Evolutionary conservation across 139 green algal genomes (phyloP), one percentile per base, ranked within the genome.

Genomic region (Coelastrella sp.): DNA sequence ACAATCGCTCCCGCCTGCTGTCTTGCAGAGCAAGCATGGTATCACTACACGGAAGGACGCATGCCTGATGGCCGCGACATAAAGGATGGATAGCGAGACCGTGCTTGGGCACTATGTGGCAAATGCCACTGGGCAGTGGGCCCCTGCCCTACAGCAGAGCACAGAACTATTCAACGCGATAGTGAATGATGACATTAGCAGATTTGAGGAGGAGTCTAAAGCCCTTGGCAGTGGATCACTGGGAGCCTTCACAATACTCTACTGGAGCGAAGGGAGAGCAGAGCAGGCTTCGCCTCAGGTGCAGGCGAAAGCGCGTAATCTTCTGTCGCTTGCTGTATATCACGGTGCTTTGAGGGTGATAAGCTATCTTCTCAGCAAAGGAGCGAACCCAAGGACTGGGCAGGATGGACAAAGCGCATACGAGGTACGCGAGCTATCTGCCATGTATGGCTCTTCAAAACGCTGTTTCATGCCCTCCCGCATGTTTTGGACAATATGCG

Each of bases 51-150:
- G n/a, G n/a, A n/a, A n/a, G n/a, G n/a, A n/a, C n/a, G 6, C 21
- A 32, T 64, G 17, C 21, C 53, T 21, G 21, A 64, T 64, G 53
- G 30, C 21, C 30, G 53, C 21, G 17, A 27, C 30, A 19, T 64
- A 21, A 64, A 57, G 7, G 6, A 64, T 64, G 53, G 53, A 79
- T 25, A 79, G 40, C 21, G 48, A 35, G 40, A 50, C 34, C 27
- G 57, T 82, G 48, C 62, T 91, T 63, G 89, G 89, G 40, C 89
- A 92, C 66, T 90, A 91, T 73, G 53, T 92, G 41, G 3, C 76
- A 79, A 17, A 53, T 62, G 71, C 71, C 38, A 63, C 40, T 30
- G 50, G 34, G 82, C 51, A 59, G 21, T 89, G 89, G 82, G 75
- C 85, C 41, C 86, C 89, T 11, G 68, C 86, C 41, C 77, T 92